Conservation (phyloP, 805 yeast genomes). For the Metschnikowia cerradonensis region DNA sequence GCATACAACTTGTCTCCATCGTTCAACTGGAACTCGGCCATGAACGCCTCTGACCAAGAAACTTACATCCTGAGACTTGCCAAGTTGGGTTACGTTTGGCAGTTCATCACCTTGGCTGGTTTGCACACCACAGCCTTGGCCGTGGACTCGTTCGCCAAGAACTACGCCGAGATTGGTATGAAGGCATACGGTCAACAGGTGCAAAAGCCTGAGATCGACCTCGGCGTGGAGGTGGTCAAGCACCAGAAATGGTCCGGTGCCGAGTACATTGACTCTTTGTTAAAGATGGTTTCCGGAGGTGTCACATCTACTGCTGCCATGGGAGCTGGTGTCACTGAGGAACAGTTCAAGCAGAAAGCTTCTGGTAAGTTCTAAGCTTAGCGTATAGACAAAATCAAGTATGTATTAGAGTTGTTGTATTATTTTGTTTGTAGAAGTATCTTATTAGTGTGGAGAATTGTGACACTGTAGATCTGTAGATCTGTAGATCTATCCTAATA, state of each 20-base stretch:
- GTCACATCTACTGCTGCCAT: constrained; percentile 93
- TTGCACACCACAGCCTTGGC: constrained; percentile 94
- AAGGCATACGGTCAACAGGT: constrained; percentile 88
- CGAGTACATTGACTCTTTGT: constrained; percentile 86
- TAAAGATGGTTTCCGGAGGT: constrained; percentile 91
- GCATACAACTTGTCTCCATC: constrained; percentile 96
- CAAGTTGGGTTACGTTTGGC: constrained; percentile 93
- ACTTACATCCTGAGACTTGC: constrained; percentile 85
- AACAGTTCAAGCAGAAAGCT: constrained; percentile 64
- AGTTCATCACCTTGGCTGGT: constrained; percentile 95
- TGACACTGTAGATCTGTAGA: too few relatives aligned
- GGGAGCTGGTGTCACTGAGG: constrained; percentile 98
- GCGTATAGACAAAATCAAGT: neutral
- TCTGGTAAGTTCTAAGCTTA: constrained; percentile 17
- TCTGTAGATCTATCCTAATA: too few relatives aligned
- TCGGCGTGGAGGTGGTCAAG: constrained; percentile 90
- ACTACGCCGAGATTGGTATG: constrained; percentile 83
- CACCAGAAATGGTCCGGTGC: constrained; percentile 99
- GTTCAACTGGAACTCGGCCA: constrained; percentile 95
- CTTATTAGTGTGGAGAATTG: too few relatives aligned
- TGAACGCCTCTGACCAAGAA: constrained; percentile 82
- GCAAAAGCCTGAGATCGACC: constrained; percentile 83
- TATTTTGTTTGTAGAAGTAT: too few relatives aligned
- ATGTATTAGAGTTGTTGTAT: too few relatives aligned
- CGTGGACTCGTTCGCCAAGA: constrained; percentile 75